Percentiles rank a stretch among this genome's conserved stretches.
These are phyloP conservation scores for Apophysomyces variabilis DNA, from an alignment of 371 early-diverging fungal genomes.

Conservation along the genomic window DNA sequence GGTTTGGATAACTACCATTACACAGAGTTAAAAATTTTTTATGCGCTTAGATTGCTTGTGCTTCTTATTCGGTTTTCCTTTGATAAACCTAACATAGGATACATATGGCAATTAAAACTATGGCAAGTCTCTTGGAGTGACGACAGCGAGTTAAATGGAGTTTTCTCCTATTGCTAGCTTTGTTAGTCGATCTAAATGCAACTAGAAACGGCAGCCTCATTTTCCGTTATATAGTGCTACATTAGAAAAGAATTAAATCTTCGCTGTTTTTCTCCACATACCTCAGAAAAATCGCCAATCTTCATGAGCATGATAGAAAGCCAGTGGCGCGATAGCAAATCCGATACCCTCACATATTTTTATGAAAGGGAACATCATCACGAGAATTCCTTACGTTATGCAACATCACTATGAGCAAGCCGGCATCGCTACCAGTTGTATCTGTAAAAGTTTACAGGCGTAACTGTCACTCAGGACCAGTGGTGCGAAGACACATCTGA, in stretches of 20 bases:
- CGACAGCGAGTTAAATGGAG: too few relatives aligned
- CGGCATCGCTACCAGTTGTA: background rate
- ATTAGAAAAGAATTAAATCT: background rate
- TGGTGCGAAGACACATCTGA: background rate
- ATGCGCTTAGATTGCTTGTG: too few relatives aligned
- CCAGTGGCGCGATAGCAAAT: background rate
- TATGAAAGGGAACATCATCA: background rate
- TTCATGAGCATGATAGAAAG: background rate
- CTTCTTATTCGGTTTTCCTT: too few relatives aligned
- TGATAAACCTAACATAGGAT: too few relatives aligned
- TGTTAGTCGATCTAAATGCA: background rate
- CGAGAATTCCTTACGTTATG: background rate
- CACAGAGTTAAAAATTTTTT: too few relatives aligned
- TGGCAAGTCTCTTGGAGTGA: too few relatives aligned
- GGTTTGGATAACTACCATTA: too few relatives aligned
- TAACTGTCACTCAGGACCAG: background rate
- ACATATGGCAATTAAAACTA: too few relatives aligned
- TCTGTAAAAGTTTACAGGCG: background rate
- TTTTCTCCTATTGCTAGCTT: background rate
- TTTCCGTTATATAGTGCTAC: background rate
- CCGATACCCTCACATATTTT: background rate
- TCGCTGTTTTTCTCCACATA: background rate
- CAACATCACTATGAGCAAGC: background rate
- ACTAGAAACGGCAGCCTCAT: background rate
- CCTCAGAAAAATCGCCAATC: background rate